A percentile compares a stretch with the other conserved stretches of the same genome.
Conservation (phyloP, 805 yeast species). For the Wickerhamiella vanderwaltii region DNA sequence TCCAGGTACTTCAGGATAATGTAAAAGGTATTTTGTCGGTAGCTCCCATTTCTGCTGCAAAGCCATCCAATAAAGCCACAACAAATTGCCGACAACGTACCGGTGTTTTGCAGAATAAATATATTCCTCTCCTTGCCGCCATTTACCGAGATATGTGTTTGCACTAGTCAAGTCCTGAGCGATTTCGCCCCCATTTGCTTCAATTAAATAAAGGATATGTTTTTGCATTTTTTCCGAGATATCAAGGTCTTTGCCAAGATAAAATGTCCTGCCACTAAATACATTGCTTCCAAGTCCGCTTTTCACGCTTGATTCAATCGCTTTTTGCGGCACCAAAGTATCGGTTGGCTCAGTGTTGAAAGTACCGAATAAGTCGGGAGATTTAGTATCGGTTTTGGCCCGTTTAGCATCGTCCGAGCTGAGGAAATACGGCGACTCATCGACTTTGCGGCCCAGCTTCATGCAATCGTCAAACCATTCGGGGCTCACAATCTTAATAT, state of each 20-base stretch:
- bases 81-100: slow-evolving; percentile 47
- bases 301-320: slow-evolving; percentile 22
- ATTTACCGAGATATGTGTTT: slow-evolving; percentile 49
- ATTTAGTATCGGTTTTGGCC: background rate
- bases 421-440: slow-evolving; percentile 44
- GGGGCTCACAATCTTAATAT: slow-evolving; percentile 44
- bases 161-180: slow-evolving; percentile 25
- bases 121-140: slow-evolving; percentile 47
- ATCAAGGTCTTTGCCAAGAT: slow-evolving; percentile 42
- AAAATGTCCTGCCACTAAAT: slow-evolving; percentile 37
- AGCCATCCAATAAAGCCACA: slow-evolving; percentile 66
- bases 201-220: slow-evolving; percentile 36
- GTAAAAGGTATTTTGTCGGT: slow-evolving; percentile 47
- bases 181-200: slow-evolving; percentile 43
- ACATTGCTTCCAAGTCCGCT: slow-evolving; percentile 19
- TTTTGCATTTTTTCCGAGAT: slow-evolving; percentile 35
- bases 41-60: slow-evolving; percentile 41
- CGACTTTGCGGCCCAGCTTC: slow-evolving; percentile 37
- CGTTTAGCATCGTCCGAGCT: background rate
- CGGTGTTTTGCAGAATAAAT: slow-evolving; percentile 33
- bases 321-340: slow-evolving; percentile 18
- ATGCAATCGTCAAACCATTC: slow-evolving; percentile 71
- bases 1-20: slow-evolving; percentile 50
- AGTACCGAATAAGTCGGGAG: slow-evolving; percentile 13
- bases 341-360: slow-evolving; percentile 11